Evolutionary conservation across 202 grass and related monocot species (phyloP).

Genomic region (Digitaria exilis): DNA sequence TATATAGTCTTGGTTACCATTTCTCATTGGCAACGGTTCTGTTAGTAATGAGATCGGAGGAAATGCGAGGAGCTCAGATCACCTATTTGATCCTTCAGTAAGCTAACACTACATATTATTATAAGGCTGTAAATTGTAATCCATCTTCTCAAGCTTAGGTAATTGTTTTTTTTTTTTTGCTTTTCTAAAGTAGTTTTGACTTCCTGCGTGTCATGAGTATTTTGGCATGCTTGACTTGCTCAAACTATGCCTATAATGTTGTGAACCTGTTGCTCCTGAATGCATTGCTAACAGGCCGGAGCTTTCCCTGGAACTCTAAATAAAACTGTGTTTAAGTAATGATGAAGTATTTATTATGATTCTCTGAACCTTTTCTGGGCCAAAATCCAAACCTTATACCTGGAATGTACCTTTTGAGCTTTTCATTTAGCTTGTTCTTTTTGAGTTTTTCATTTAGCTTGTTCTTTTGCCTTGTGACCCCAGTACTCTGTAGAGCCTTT

Average conservation of each 20-base stretch:
- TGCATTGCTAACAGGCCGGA: too few species aligned
- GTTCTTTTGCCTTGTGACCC: background rate
- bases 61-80: constrained; percentile 21
- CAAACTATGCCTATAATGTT: too few species aligned
- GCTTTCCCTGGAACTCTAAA: too few species aligned
- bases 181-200: too few species aligned
- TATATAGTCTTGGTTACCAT: constrained; percentile 85
- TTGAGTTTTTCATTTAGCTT: background rate
- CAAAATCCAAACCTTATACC: background rate
- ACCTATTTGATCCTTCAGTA: constrained; percentile 77
- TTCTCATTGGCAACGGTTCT: constrained; percentile 56
- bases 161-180: too few species aligned
- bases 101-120: constrained; percentile 48
- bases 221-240: too few species aligned
- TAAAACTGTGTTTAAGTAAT: background rate
- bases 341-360: background rate
- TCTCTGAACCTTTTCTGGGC: background rate
- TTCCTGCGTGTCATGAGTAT: too few species aligned
- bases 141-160: background rate
- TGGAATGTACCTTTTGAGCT: constrained; percentile 5
- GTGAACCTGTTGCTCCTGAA: too few species aligned
- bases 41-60: constrained; percentile 25
- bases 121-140: constrained; percentile 10
- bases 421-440: background rate
- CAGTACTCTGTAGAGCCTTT: background rate